These are phyloP conservation scores for Coniochaeta sp. DNA, from an alignment of 2,329 filamentous ascomycete species.

Conservation along the genomic window DNA sequence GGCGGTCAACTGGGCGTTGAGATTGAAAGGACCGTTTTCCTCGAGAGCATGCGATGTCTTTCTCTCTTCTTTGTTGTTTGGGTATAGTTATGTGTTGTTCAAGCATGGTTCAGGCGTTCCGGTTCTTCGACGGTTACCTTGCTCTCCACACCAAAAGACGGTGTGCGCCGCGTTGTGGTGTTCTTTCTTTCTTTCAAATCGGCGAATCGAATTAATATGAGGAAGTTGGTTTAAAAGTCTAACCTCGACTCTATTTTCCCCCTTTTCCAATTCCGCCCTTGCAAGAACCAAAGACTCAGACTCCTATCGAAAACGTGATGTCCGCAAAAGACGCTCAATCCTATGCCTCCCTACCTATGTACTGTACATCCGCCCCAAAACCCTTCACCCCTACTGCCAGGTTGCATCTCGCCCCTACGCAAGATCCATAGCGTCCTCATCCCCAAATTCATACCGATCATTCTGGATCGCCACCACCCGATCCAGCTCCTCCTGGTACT, in stretches of 20 bases:
- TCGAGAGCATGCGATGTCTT: neutral
- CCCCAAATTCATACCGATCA: constrained; percentile 72
- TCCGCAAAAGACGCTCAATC: constrained; percentile 6
- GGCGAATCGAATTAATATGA: too few species aligned
- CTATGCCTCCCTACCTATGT: too few species aligned
- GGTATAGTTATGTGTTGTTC: too few species aligned
- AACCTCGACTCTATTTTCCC: too few species aligned
- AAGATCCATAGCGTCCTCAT: constrained; percentile 42
- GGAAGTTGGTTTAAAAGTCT: too few species aligned
- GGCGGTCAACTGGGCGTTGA: constrained; percentile 3
- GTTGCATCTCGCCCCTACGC: constrained; percentile 18
- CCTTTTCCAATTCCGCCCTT: neutral
- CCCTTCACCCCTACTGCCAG: too few species aligned
- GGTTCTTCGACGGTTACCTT: too few species aligned
- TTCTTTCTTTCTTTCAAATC: too few species aligned
- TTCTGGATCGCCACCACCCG: constrained; percentile 80
- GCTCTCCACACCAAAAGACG: too few species aligned
- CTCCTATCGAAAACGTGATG: neutral
- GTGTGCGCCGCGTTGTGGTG: too few species aligned
- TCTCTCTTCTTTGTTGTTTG: neutral
- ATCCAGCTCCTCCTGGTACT: constrained; percentile 88
- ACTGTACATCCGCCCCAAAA: neutral
- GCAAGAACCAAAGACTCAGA: neutral
- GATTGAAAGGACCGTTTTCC: too few species aligned
- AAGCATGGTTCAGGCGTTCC: too few species aligned